A percentile compares a stretch with the other conserved stretches of the same genome.
Evolutionary conservation across 208 protist species (phyloP).

Genomic region (Leptomonas pyrrhocoris): DNA sequence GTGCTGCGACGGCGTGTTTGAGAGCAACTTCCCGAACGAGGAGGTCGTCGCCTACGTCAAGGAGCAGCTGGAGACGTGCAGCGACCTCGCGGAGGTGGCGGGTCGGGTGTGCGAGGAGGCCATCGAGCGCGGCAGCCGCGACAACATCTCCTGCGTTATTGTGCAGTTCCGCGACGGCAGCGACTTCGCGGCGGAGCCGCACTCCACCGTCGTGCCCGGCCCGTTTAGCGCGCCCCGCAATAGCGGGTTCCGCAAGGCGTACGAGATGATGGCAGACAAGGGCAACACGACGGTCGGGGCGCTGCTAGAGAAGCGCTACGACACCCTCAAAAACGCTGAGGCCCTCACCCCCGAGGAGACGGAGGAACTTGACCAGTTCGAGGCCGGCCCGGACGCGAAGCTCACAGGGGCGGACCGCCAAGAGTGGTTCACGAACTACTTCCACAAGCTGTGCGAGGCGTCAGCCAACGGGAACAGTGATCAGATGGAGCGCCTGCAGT

Average conservation of each 20-base stretch:
- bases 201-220: conserved; percentile 74
- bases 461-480: conserved; percentile 39
- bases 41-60: conserved; percentile 90
- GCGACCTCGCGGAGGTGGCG: conserved; percentile 84
- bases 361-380: conserved; percentile 71
- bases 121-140: conserved; percentile 87
- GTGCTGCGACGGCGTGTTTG: conserved; percentile 94
- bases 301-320: conserved; percentile 86
- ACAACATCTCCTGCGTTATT: conserved; percentile 93
- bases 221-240: conserved; percentile 80
- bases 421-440: conserved; percentile 70
- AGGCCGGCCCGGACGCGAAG: conserved; percentile 43
- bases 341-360: conserved; percentile 45
- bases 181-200: conserved; percentile 75
- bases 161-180: conserved; percentile 85
- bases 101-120: conserved; percentile 88
- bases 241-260: conserved; percentile 83
- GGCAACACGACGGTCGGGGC: conserved; percentile 64
- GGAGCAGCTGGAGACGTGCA: conserved; percentile 64
- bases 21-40: conserved; percentile 91
- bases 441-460: conserved; percentile 54
- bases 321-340: conserved; percentile 48
- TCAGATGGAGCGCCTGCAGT: conserved; percentile 85
- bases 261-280: conserved; percentile 82
- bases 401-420: conserved; percentile 64